Base-by-base conservation (phyloP, 139 green algal genomes). In the Yamagishiella unicocca region DNA sequence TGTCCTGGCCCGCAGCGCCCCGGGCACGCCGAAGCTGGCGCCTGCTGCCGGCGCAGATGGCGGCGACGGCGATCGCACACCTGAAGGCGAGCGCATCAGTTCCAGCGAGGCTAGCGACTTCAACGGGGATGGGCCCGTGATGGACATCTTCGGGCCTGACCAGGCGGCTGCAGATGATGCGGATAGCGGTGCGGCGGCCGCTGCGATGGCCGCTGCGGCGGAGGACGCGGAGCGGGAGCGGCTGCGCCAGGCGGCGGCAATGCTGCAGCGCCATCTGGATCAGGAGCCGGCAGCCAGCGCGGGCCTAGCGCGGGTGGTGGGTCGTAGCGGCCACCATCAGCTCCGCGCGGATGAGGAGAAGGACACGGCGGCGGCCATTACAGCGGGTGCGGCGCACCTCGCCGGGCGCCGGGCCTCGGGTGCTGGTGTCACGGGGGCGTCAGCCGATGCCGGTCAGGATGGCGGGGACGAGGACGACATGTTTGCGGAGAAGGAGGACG, bases 381-480 rank as follows among this genome's bases (percentile, higher is more conserved):
- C 67, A 43, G 67, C 67, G 3, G 33, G 22, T 10, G 40, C 70
- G 19, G 70, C 9, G 22, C 38, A 53, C 37, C 38, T 38, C 6
- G 62, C 27, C 70, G 70, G 70, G 38, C 29, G 38, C 70, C 54
- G 70, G 38, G 71, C 17, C 38, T 19, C 2, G 19, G 7, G 38
- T n/a, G n/a, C n/a, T n/a, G n/a, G n/a, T n/a, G n/a, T n/a, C n/a
- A n/a, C n/a, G n/a, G n/a, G n/a, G n/a, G n/a, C n/a, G n/a, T n/a
- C 45, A 1, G 45, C 17, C 19, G 45, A 19, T 42, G 45, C 45
- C 6, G 73, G 14, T 6, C 45, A 6, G 21, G 27, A 1, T 9
- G 73, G 21, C 21, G 55, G 42, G n/a, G 91, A 88, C 0, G 94
- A 89, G 22, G 94, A 95, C 61, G 94, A 96, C 87, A 96, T 96